Evolutionary conservation across 148 eudicot genomes (phyloP).

Genomic region (Chenopodium suecicum): DNA sequence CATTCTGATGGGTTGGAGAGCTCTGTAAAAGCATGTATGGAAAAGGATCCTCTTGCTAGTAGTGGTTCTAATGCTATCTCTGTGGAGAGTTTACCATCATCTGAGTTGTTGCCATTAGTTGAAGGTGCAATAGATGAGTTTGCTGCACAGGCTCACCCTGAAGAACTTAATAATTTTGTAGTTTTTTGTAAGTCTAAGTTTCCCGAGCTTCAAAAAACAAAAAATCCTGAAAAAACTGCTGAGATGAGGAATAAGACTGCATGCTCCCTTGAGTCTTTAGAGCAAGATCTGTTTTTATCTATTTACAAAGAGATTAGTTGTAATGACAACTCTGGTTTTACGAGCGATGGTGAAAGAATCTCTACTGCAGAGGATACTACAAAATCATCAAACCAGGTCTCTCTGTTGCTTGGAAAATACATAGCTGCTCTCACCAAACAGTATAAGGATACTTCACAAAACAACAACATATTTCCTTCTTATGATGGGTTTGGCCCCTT

Average conservation of each 20-base stretch:
- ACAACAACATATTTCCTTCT: slow-evolving; percentile 28
- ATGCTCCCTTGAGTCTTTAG: slow-evolving; percentile 58
- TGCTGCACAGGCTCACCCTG: slow-evolving; percentile 56
- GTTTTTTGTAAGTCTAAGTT: slow-evolving; percentile 59
- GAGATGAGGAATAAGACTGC: slow-evolving; percentile 38
- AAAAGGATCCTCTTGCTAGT: slow-evolving; percentile 29
- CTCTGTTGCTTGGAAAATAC: slow-evolving; percentile 76
- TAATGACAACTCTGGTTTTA: slow-evolving; percentile 27
- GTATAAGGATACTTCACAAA: slow-evolving; percentile 43
- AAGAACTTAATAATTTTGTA: slow-evolving; percentile 59
- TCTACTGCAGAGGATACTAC: slow-evolving; percentile 25
- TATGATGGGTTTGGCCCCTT: slow-evolving; percentile 64
- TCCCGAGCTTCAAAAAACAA: slow-evolving; percentile 52
- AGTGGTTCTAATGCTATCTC: slow-evolving; percentile 21
- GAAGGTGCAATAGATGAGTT: slow-evolving; percentile 64
- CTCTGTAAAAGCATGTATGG: slow-evolving; percentile 14
- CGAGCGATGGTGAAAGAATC: slow-evolving; percentile 25
- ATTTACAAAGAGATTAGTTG: slow-evolving; percentile 42
- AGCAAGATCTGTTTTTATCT: slow-evolving; percentile 54
- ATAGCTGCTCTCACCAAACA: slow-evolving; percentile 62
- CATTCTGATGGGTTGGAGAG: slow-evolving; percentile 41
- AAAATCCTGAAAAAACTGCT: slow-evolving; percentile 31
- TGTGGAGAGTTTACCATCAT: slow-evolving; percentile 37
- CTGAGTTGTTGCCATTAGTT: slow-evolving; percentile 51
- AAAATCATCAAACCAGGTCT: slow-evolving; percentile 28